Evolutionary conservation across 129 eudicot species (phyloP), one percentile per base, ranked within the genome.

Genomic region (Tagetes erecta): DNA sequence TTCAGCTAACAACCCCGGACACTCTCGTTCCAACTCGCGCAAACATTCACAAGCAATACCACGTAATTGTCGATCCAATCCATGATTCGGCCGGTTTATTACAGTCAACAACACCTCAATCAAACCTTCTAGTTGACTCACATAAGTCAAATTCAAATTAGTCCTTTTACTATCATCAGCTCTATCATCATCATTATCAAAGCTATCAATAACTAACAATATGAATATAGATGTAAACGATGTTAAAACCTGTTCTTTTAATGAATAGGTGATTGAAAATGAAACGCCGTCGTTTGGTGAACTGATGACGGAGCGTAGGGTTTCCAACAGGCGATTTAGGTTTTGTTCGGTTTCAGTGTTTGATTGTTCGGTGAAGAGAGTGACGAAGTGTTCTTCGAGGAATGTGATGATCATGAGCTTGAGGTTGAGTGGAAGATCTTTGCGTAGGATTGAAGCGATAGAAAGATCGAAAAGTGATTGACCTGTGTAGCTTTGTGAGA

Each of bases 31-130:
- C 81, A 93, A 56, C 36, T 90, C 96, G 38, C 97, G 78, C 84
- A 93, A 80, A 39, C 98, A 90, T 81, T 93, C 98, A 11, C 97
- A 90, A 3, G 96, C 96, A 14, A 83, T 79, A 34, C 87, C 89
- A 3, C 98, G 76, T 3, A 86, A 78, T 10, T 81, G 87, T 30
- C 98, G 87, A 64, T 93, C 98, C 13, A 83, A 45, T 3, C 91
- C 92, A 31, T 93, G 91, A 20, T 86, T 88, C 3, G 96, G 95
- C 47, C 98, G 88, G 65, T 93, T 93, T 37, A 88, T 77, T 30
- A 90, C 76, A 8, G 81, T 83, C 83, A 93, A 78, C 71, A 93
- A 51, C 38, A 93, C 81, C 86, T 88, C 98, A 47, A 93, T 74
- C 73, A 93, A 79, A 5, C 81, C 86, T 80, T 84, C 86, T 5